Percentiles rank a stretch among this genome's conserved stretches.
These are phyloP conservation scores for Cladosporium austrohemisphaericum DNA, from an alignment of 2,329 filamentous ascomycete genomes.

Conservation along the genomic window DNA sequence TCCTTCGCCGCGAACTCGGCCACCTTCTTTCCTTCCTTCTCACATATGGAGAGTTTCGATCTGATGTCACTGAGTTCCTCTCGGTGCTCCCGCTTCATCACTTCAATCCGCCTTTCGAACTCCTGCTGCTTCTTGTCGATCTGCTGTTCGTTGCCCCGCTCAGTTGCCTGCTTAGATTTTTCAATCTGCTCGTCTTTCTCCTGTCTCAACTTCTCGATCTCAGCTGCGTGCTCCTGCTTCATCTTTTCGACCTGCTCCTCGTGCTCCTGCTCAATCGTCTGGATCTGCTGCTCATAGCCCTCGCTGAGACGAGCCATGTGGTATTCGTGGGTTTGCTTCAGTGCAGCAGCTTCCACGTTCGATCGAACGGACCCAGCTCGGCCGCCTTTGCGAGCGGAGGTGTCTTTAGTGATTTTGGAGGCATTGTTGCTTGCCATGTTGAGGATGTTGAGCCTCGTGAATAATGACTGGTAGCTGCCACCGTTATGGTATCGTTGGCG, in stretches of 20 bases:
- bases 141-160: too few relatives aligned
- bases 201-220: neutral
- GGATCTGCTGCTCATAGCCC: constrained; percentile 16
- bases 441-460: too few relatives aligned
- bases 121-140: neutral
- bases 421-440: constrained; percentile 13
- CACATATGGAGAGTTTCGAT: too few relatives aligned
- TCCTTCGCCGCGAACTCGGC: too few relatives aligned
- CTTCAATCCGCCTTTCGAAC: too few relatives aligned
- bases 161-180: too few relatives aligned
- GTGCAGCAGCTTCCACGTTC: constrained; percentile 3
- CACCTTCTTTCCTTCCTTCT: neutral
- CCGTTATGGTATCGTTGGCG: too few relatives aligned
- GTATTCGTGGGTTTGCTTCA: constrained; percentile 5
- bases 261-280: constrained; percentile 1
- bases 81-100: neutral
- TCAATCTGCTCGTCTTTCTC: too few relatives aligned
- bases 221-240: neutral
- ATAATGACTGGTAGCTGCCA: too few relatives aligned
- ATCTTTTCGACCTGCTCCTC: neutral
- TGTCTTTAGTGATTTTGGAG: constrained; percentile 15
- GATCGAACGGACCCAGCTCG: neutral
- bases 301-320: constrained; percentile 8
- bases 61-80: neutral
- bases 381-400: constrained; percentile 11